Conservation (phyloP, 768 basidiomycete species). For the Tephrocybe sp. region DNA sequence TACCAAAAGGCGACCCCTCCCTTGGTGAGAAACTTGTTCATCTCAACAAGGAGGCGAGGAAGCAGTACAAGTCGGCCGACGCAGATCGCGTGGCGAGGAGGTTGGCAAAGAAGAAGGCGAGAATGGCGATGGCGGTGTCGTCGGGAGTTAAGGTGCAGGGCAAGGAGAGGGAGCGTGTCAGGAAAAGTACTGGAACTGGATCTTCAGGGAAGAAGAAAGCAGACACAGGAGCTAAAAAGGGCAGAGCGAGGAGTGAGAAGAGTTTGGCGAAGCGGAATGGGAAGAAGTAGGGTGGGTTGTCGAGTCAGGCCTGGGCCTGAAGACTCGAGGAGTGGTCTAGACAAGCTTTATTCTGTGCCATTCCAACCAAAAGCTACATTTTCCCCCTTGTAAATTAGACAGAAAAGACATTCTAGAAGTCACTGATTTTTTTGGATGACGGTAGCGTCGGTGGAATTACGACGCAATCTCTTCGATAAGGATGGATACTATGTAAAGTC, state of each 20-base stretch:
- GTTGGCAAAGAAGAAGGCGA: slow-evolving; percentile 86
- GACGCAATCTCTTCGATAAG: too few relatives aligned
- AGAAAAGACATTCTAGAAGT: too few relatives aligned
- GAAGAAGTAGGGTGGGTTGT: slow-evolving; percentile 42
- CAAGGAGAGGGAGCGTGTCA: slow-evolving; percentile 45
- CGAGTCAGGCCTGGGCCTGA: too few relatives aligned
- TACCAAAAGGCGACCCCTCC: slow-evolving; percentile 78
- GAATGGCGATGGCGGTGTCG: slow-evolving; percentile 41
- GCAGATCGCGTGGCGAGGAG: slow-evolving; percentile 79
- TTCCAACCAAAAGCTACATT: too few relatives aligned
- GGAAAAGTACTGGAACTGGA: slow-evolving; percentile 37
- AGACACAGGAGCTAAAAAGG: slow-evolving; percentile 36
- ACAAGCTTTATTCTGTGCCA: too few relatives aligned
- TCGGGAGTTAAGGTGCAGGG: slow-evolving; percentile 27
- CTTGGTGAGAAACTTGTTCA: slow-evolving; percentile 78
- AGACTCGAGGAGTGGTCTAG: too few relatives aligned
- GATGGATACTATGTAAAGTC: too few relatives aligned
- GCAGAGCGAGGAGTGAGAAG: slow-evolving; percentile 52
- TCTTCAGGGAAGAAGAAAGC: slow-evolving; percentile 29
- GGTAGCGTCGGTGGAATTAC: too few relatives aligned
- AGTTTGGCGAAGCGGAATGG: slow-evolving; percentile 50
- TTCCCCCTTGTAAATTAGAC: too few relatives aligned
- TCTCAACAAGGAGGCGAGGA: slow-evolving; percentile 83
- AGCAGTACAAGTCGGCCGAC: slow-evolving; percentile 75
- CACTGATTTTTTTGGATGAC: too few relatives aligned